A percentile compares a stretch with the other conserved stretches of the same genome.
phyloP scores from a whole-genome alignment of 768 basidiomycete species.

The Kwoniella pini region DNA sequence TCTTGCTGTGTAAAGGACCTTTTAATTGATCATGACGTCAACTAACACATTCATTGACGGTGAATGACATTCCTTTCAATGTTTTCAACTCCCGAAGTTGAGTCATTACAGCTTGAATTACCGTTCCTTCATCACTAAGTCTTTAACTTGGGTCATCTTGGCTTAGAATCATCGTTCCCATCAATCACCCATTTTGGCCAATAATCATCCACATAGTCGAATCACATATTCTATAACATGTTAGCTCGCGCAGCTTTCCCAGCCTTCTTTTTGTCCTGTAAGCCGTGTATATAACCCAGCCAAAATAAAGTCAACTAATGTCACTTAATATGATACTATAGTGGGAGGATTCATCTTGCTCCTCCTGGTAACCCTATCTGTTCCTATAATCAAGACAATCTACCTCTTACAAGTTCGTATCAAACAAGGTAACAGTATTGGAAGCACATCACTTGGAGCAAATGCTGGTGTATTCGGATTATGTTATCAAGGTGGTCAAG shows the following conservation, averaged over 20 bases:
- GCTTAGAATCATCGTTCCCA: no score
- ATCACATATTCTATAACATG: constrained; percentile 7
- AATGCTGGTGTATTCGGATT: constrained; percentile 82
- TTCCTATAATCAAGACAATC: constrained; percentile 70
- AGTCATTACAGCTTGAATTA: no score
- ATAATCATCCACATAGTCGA: no score
- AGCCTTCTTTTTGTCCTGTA: constrained; percentile 29
- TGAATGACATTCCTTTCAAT: no score
- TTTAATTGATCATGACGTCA: no score
- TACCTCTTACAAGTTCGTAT: constrained; percentile 62
- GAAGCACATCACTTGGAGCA: constrained; percentile 55
- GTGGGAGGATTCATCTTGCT: constrained; percentile 69
- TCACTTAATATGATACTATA: no score
- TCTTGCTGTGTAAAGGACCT: no score
- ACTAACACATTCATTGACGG: no score
- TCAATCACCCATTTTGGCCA: no score
- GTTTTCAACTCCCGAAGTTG: no score
- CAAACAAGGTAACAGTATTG: constrained; percentile 33
- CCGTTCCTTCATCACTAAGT: no score
- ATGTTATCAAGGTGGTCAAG: constrained; percentile 61
- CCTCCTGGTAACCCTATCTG: constrained; percentile 72
- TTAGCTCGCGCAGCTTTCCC: constrained; percentile 30
- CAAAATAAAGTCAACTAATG: neutral
- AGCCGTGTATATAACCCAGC: constrained; percentile 4
- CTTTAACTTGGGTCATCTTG: no score